Conservation (phyloP, 1,284 basidiomycete species). For the Heliocybe sulcata region DNA sequence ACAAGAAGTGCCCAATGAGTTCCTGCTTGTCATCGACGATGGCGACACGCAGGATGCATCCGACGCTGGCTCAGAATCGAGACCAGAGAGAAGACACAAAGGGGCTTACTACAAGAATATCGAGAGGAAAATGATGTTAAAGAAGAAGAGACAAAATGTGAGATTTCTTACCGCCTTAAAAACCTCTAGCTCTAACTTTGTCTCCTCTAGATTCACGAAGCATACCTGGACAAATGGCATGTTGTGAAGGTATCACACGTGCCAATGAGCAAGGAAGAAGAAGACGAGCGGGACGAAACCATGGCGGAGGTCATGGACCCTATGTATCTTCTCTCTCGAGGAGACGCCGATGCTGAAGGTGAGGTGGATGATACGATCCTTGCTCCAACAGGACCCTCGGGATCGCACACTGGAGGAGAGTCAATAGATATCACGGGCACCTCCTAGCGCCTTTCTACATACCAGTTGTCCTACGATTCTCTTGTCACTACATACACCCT, state of each 20-base stretch:
- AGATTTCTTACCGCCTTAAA: conserved; percentile 16
- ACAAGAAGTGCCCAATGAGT: conserved; percentile 79
- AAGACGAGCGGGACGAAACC: conserved; percentile 43
- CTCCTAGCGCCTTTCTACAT: neutral
- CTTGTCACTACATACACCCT: neutral
- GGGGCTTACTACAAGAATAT: conserved; percentile 88
- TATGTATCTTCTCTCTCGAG: conserved; percentile 30
- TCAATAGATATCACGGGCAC: neutral
- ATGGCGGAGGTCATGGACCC: conserved; percentile 51
- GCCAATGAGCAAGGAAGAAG: conserved; percentile 44
- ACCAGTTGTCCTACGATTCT: neutral
- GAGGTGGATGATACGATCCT: conserved; percentile 22
- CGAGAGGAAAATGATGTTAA: conserved; percentile 77
- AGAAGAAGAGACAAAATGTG: conserved; percentile 79
- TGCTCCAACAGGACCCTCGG: neutral
- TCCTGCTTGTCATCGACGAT: conserved; percentile 70
- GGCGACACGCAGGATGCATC: conserved; percentile 33
- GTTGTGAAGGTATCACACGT: conserved; percentile 56
- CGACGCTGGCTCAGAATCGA: conserved; percentile 21
- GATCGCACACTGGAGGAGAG: neutral
- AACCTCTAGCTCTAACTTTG: neutral
- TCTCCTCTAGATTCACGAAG: conserved; percentile 42
- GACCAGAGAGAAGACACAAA: conserved; percentile 28
- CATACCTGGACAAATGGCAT: conserved; percentile 74
- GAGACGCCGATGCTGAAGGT: conserved; percentile 36